Base-by-base conservation (phyloP, 371 early-diverging fungal species). In the Zychaea mexicana region DNA sequence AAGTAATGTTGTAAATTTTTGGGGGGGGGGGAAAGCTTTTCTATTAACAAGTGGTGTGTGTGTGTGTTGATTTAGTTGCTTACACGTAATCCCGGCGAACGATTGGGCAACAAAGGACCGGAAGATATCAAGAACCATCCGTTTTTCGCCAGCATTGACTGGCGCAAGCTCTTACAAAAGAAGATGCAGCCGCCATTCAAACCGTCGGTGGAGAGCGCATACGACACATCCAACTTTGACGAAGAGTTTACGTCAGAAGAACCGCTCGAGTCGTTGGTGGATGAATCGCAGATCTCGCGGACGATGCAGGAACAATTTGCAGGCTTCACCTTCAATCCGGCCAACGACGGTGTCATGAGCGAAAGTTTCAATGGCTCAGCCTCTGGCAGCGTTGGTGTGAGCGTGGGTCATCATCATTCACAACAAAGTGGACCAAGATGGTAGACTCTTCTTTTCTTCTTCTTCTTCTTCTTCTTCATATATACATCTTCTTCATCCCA, bases 101-200 rank as follows among this genome's bases (percentile, higher is more conserved):
- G 98, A 27, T 79, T 97, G 53, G 98, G 98, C 39, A 80, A 83
- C 80, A 88, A 86, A 60, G 95, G 95, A 33, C 90, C 96, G 17
- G 87, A 90, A 45, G 92, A 94, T 57, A 95, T 97, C 79, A 96
- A 95, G 81, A 74, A 74, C 17, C 97, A 96, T 78, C 89, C 90
- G 21, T 97, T 96, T 86, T 97, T 97, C 80, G 89, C 89, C 59
- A 88, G 90, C n/a, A 94, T 96, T 71, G 92, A 96, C 76, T 97
- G 96, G 95, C 81, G 85, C 27, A 89, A 86, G 53, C 74, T 98
- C 42, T 82, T 94, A 72, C 88, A 87, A 53, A 91, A 94, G 71
- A 91, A 94, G 71, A 85, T 94, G 72, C 89, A 90, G 52, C 97
- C 98, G n/a, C 95, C 96, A 2, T 96, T 96, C 86, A 93, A 94